Base-by-base conservation (phyloP, 2,329 filamentous ascomycete species). In the Dothistroma pini region DNA sequence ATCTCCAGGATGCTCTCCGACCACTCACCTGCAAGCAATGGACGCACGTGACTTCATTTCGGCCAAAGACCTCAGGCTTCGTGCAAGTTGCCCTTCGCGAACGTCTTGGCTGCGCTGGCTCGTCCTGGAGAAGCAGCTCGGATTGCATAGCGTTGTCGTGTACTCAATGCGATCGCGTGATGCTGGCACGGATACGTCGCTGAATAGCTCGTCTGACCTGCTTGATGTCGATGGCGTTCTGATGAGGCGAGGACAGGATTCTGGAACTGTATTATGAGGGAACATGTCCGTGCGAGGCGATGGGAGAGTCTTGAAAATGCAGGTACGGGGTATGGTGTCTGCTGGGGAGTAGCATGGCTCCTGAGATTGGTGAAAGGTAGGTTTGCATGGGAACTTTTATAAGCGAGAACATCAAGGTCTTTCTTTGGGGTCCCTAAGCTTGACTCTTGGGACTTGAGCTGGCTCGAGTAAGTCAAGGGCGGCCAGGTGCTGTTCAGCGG, bases 361-460 rank as follows among this genome's bases (percentile, higher is more conserved):
- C 4, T n/a, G n/a, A n/a, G n/a, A n/a, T n/a, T n/a, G n/a, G n/a
- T n/a, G n/a, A n/a, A n/a, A n/a, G 32, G 52, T 38, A 19, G 44
- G 44, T 16, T 7, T n/a, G n/a, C n/a, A n/a, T n/a, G n/a, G n/a
- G n/a, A n/a, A n/a, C n/a, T n/a, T n/a, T n/a, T n/a, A n/a, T n/a
- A n/a, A n/a, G n/a, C n/a, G n/a, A n/a, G n/a, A n/a, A n/a, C 63
- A 64, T 64, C 63, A 64, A 66, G 63, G 61, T 66, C 54, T 58
- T 21, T 51, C 53, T 41, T 89, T 38, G 70, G 82, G 2, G 89
- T 93, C 73, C 88, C 90, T 21, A 76, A 85, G 73, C 77, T 95
- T 16, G 91, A 96, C 80, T 87, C 81, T 65, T 96, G 91, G 91
- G 84, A 86, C 66, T 95, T 95, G 72, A 82, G 82, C n/a, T 95